Percentiles rank a stretch among this genome's conserved stretches.
Conservation (phyloP, 805 yeast species). For the Metschnikowia kunwiensis region DNA sequence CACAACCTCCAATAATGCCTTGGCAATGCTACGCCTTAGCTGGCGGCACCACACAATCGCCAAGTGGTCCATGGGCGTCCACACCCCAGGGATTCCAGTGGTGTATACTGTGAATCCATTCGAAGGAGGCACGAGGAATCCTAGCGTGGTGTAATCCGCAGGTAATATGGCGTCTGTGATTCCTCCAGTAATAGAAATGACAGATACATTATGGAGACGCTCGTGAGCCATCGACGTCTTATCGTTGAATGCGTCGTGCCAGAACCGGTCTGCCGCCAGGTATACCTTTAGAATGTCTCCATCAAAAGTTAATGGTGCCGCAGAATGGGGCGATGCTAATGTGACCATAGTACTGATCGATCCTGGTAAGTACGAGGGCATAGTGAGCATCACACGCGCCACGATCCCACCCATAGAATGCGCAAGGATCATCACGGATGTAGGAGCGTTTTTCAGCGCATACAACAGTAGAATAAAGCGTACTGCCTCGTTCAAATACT, state of each 20-base stretch:
- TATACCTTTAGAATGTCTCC: conserved; percentile 78
- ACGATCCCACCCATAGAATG: conserved; percentile 99
- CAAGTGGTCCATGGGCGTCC: conserved; percentile 92
- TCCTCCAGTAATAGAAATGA: conserved; percentile 91
- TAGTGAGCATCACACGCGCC: conserved; percentile 75
- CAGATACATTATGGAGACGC: conserved; percentile 55
- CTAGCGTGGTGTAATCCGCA: conserved; percentile 81
- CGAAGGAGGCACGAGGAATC: conserved; percentile 64
- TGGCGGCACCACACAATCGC: conserved; percentile 98
- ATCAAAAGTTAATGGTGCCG: conserved; percentile 91
- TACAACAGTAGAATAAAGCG: conserved; percentile 71
- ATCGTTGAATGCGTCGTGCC: conserved; percentile 60
- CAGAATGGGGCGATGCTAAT: conserved; percentile 86
- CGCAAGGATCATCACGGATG: conserved; percentile 74
- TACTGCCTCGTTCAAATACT: conserved; percentile 85
- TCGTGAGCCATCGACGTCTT: conserved; percentile 16
- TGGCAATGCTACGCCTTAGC: conserved; percentile 61
- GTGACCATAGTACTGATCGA: conserved; percentile 85
- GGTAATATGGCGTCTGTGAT: conserved; percentile 73
- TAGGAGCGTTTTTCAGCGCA: conserved; percentile 43
- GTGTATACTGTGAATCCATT: conserved; percentile 84
- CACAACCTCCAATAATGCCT: conserved; percentile 55
- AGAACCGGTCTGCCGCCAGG: conserved; percentile 69
- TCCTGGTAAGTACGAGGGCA: conserved; percentile 67
- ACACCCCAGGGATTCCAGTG: conserved; percentile 83